Base-by-base conservation (phyloP, 2,329 filamentous ascomycete genomes). In the Biscogniauxia marginata region DNA sequence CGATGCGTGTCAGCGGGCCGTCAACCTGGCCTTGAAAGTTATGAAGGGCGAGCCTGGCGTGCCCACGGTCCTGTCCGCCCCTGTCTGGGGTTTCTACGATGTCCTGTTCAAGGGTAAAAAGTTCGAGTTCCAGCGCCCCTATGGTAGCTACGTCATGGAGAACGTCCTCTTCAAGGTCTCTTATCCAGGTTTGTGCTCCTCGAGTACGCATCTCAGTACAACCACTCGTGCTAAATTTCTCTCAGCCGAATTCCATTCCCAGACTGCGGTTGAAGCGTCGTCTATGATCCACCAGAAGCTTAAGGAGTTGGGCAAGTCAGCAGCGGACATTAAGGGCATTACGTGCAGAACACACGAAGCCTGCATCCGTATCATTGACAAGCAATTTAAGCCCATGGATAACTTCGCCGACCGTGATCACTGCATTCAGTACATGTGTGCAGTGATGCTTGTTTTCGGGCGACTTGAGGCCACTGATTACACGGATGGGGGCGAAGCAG, bases 121-220 rank as follows among this genome's bases (percentile, higher is more conserved):
- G 77, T 99, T 99, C 74, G 81, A 92, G 75, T 99, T 97, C 84
- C 93, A 98, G 82, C 87, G 95, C 61, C 86, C 88, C 57, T 99
- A 99, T 72, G 93, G 93, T 72, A 96, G 90, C 82, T 99, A 99
- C 76, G 95, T 99, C 65, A 99, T 99, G 95, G 95, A 99, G 86
- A 99, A 98, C 71, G 92, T 99, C 59, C 87, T 99, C 63, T 99
- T 99, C 88, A 99, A 99, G 85, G 95, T 99, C 59, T 99, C 95
- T 47, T 98, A 97, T 75, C 93, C 93, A 71, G 90, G 90, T 91
- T 80, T 73, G 83, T 73, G 39, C 9, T 25, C 9, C 20, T n/a
- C 30, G n/a, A 6, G n/a, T 16, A 16, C 30, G 11, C 30, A 39
- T 39, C 6, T n/a, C 24, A 6, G 11, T 39, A 16, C 13, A 4